Evolutionary conservation across 495 filamentous ascomycete genomes (phyloP).

Genomic region (Tricharina praecox): DNA sequence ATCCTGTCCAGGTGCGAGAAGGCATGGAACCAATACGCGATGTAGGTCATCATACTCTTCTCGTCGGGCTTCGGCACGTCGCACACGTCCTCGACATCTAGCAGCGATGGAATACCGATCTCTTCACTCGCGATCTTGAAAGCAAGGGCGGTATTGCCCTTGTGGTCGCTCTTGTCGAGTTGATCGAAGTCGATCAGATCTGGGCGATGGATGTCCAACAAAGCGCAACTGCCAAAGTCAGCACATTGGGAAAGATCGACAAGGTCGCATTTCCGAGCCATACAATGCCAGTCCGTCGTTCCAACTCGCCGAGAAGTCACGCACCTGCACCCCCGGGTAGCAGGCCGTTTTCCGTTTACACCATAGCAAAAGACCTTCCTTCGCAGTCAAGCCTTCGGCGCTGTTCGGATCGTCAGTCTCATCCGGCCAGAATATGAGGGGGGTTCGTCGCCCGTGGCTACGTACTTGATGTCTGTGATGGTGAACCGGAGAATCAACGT

Average conservation of each 20-base stretch:
- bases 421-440: background rate
- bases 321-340: constrained; percentile 87
- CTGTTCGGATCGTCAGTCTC: constrained; percentile 6
- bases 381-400: constrained; percentile 91
- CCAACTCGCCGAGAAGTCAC: constrained; percentile 90
- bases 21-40: constrained; percentile 99
- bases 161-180: constrained; percentile 84
- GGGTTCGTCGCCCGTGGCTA: too few species aligned
- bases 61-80: constrained; percentile 93
- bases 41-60: constrained; percentile 95
- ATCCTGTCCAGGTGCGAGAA: constrained; percentile 97
- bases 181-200: constrained; percentile 93
- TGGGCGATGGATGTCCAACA: constrained; percentile 90
- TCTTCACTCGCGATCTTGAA: constrained; percentile 92
- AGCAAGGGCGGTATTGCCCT: constrained; percentile 91
- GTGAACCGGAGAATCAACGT: constrained; percentile 93
- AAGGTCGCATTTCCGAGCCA: background rate
- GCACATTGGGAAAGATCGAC: background rate
- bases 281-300: constrained; percentile 88
- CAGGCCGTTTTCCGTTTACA: constrained; percentile 97
- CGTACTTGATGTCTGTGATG: constrained; percentile 81
- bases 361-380: constrained; percentile 89
- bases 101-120: constrained; percentile 86
- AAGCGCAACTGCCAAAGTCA: constrained; percentile 46
- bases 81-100: constrained; percentile 96